Conservation (phyloP, 2,329 filamentous ascomycete genomes). For the Penicillium oxalicum region DNA sequence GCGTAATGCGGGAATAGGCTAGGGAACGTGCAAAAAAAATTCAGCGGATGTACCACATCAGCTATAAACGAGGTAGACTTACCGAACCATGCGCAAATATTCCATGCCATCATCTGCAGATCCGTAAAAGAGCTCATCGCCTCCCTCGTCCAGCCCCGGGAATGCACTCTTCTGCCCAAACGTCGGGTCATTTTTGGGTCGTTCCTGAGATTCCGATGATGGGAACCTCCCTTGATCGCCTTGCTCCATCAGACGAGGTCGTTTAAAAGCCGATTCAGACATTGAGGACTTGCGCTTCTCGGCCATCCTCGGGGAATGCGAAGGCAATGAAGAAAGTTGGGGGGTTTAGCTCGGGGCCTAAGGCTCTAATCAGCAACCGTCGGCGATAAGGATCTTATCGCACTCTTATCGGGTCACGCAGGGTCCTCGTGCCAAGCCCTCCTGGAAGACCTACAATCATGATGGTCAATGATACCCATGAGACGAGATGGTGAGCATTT, state of each 20-base stretch:
- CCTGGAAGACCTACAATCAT: not conserved
- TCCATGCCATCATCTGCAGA: slow-evolving; percentile 62
- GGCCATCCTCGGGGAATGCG: slow-evolving; percentile 21
- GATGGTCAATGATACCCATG: not conserved
- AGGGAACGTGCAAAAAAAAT: slow-evolving; percentile 2
- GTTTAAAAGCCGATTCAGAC: slow-evolving; percentile 24
- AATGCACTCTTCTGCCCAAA: slow-evolving; percentile 70
- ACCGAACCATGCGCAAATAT: slow-evolving; percentile 68
- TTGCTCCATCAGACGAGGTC: slow-evolving; percentile 26
- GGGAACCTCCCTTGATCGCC: slow-evolving; percentile 22
- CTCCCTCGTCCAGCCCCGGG: slow-evolving; percentile 51
- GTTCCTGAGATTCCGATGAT: slow-evolving; percentile 24
- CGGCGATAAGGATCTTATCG: slow-evolving; percentile 4
- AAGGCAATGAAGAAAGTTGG: slow-evolving; percentile 12
- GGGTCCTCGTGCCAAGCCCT: too few relatives aligned
- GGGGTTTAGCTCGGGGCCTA: slow-evolving; percentile 24
- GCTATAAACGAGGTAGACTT: slow-evolving; percentile 30
- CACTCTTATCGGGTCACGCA: too few relatives aligned
- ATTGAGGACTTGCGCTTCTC: slow-evolving; percentile 30
- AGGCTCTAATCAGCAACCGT: slow-evolving; percentile 3
- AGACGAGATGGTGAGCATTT: too few relatives aligned
- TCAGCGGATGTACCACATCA: slow-evolving; percentile 18
- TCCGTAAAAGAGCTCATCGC: slow-evolving; percentile 60
- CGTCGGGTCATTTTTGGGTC: slow-evolving; percentile 52
- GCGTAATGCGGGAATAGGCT: not conserved